Percentiles rank a stretch among this genome's conserved stretches.
Conservation (phyloP, 1,139 yeast species). For the Torulaspora pretoriensis region DNA sequence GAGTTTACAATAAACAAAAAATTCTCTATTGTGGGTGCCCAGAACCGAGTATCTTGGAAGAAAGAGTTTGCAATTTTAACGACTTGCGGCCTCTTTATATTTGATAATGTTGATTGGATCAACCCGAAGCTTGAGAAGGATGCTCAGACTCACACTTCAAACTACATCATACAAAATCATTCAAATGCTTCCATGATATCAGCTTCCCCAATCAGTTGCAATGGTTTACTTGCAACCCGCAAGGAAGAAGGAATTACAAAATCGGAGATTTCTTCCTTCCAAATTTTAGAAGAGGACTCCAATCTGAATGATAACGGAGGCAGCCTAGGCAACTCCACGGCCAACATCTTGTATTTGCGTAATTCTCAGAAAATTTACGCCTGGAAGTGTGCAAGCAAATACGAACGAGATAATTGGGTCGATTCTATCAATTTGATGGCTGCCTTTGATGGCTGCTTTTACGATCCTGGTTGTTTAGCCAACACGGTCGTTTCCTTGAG, state of each 20-base stretch:
- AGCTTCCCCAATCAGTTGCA: constrained; percentile 16
- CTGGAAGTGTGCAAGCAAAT: constrained; percentile 29
- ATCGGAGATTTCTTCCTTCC: constrained; percentile 3
- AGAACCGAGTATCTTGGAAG: constrained; percentile 39
- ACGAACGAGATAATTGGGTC: constrained; percentile 54
- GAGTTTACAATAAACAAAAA: constrained; percentile 21
- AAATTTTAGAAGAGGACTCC: constrained; percentile 10
- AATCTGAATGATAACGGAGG: constrained; percentile 2
- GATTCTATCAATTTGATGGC: constrained; percentile 52
- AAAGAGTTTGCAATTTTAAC: constrained; percentile 44
- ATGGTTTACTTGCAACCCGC: constrained; percentile 27
- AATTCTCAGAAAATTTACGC: constrained; percentile 38
- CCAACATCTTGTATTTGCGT: constrained; percentile 18
- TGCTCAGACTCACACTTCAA: constrained; percentile 25
- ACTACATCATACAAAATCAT: constrained; percentile 31
- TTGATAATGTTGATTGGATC: constrained; percentile 37
- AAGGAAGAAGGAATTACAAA: constrained; percentile 14
- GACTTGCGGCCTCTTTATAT: constrained; percentile 43
- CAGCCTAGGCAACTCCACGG: not conserved
- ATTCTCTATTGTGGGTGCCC: constrained; percentile 30
- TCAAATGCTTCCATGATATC: constrained; percentile 11
- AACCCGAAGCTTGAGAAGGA: constrained; percentile 26
- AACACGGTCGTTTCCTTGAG: constrained; percentile 32
- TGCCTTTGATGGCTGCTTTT: constrained; percentile 44
- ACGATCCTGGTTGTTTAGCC: constrained; percentile 19